These are phyloP conservation scores for Tylopilus sp. DNA, from an alignment of 768 basidiomycete species.

Conservation along the genomic window DNA sequence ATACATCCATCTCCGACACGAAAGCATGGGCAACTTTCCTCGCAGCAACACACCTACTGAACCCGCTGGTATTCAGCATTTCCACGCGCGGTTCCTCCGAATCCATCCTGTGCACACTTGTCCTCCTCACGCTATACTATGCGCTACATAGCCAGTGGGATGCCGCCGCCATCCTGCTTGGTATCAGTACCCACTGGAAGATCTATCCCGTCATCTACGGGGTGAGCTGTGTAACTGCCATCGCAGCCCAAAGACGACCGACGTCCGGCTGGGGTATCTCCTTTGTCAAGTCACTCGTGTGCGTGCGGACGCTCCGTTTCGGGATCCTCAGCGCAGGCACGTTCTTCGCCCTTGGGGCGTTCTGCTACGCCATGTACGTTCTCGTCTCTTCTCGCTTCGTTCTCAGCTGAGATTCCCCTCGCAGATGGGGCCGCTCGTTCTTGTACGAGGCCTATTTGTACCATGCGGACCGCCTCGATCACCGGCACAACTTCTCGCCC, in stretches of 20 bases:
- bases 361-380: conserved; percentile 75
- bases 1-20: background rate
- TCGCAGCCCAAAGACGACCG: conserved; percentile 23
- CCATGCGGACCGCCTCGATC: conserved; percentile 86
- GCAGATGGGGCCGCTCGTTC: conserved; percentile 94
- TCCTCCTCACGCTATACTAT: conserved; percentile 64
- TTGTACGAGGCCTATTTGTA: conserved; percentile 91
- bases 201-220: conserved; percentile 95
- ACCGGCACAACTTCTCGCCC: conserved; percentile 97
- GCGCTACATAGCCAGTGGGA: conserved; percentile 60
- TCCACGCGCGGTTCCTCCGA: conserved; percentile 97
- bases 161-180: conserved; percentile 67
- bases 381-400: conserved; percentile 12
- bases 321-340: conserved; percentile 63
- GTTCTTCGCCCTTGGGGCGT: conserved; percentile 56
- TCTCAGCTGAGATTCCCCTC: background rate
- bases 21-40: conserved; percentile 49
- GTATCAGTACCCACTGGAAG: conserved; percentile 91
- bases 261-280: conserved; percentile 14
- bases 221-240: conserved; percentile 54
- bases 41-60: conserved; percentile 76
- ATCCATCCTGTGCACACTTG: conserved; percentile 75
- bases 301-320: conserved; percentile 58
- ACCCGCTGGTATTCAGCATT: conserved; percentile 93
- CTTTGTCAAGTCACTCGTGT: conserved; percentile 44